Evolutionary conservation across 164 flowering plant species (phyloP), one percentile per base, ranked within the genome.

Genomic region (Brasenia schreberi): DNA sequence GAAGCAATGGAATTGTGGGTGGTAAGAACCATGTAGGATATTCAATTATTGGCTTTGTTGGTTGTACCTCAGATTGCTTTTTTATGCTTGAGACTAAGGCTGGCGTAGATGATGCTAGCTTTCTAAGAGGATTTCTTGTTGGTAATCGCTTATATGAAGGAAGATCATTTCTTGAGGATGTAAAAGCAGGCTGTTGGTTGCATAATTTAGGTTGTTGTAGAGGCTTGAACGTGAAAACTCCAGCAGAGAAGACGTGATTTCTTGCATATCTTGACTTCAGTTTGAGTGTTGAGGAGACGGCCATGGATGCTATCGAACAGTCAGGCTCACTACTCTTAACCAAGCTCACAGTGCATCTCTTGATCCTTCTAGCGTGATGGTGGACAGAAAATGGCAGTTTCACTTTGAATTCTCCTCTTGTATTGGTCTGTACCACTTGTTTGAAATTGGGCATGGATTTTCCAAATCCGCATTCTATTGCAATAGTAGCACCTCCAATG

Each of bases 281-380:
- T 65, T 69, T 87, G 58, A 90, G 80, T 5, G 76, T 66, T 10
- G 94, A 78, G 6, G 92, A 84, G 58, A 80, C 75, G 6, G 88
- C 84, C 4, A 82, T 67, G 6, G 97, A 82, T 49, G 90, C 86
- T 68, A 87, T 82, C 4, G 89, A 74, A 64, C 97, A 93, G 64
- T 69, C 74, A 0, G 92, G 89, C 66, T 89, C 83, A 45, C 82
- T 86, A 82, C 89, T 86, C 60, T 72, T 87, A 17, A 89, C 62
- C 58, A 93, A 67, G 69, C 75, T 80, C 67, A 89, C 97, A 33
- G 87, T 74, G 63, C 98, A 93, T 18, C 68, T 66, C 69, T 84
- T 73, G 70, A 93, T 85, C 66, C 58, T 83, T 75, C 68, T 77
- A 53, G 77, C 77, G 70, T 90, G 82, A 71, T 90, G 85, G 77